phyloP scores from a whole-genome alignment of 225 moss, liverwort and hornwort genomes.

The Straminergon stramineum region DNA sequence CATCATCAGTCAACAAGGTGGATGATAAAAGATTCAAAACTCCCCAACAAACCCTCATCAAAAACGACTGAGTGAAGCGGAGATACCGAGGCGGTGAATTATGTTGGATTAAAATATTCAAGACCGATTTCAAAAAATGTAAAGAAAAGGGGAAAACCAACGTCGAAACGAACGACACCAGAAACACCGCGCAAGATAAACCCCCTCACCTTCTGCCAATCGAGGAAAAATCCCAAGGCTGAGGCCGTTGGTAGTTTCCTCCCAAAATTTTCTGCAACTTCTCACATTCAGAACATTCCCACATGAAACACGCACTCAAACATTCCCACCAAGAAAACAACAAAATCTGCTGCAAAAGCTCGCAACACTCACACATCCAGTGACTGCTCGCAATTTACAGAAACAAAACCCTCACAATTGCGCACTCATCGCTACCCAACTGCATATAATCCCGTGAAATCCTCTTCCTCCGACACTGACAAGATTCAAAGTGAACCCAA shows the following conservation, averaged over 20 bases:
- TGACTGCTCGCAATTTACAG: neutral
- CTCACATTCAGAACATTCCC: neutral
- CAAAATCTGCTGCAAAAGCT: neutral
- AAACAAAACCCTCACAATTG: neutral
- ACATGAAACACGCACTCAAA: neutral
- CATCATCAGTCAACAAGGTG: neutral
- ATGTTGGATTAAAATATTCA: neutral
- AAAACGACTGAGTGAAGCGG: neutral
- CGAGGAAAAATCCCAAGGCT: neutral
- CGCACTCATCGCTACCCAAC: neutral
- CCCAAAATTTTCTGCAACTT: neutral
- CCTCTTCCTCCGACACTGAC: neutral
- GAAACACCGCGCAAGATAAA: neutral
- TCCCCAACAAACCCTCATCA: neutral
- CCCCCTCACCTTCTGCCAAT: neutral
- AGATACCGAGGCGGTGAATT: neutral
- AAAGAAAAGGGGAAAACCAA: neutral
- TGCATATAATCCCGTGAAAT: neutral
- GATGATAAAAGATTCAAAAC: neutral
- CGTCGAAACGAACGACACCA: neutral
- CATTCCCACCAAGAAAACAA: constrained; percentile 1
- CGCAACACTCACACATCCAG: neutral
- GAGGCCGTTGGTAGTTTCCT: neutral
- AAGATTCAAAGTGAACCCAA: neutral
- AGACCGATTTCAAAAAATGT: neutral